Percentiles rank a stretch among this genome's conserved stretches.
Conservation (phyloP, 2,329 filamentous ascomycete species). For the Xylariaceae sp. region DNA sequence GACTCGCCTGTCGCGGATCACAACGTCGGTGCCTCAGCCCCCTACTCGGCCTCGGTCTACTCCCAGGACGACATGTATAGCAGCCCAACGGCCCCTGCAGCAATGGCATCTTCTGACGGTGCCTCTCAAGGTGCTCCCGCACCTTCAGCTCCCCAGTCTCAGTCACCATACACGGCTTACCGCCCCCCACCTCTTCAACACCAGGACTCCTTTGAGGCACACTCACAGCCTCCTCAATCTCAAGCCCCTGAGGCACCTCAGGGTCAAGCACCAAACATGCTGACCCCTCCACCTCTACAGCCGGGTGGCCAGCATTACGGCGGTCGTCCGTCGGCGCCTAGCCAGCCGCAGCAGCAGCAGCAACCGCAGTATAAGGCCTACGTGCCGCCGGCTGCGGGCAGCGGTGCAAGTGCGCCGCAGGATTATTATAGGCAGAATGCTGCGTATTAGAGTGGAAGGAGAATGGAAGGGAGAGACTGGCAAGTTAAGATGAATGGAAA, state of each 20-base stretch:
- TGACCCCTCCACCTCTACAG: constrained; percentile 42
- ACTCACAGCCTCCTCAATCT: constrained; percentile 31
- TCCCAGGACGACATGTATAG: constrained; percentile 43
- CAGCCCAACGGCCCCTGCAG: constrained; percentile 28
- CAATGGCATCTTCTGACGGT: constrained; percentile 29
- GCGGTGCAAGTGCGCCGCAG: constrained; percentile 45
- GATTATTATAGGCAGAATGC: constrained; percentile 52
- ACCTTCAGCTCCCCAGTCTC: constrained; percentile 32
- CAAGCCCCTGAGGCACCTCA: constrained; percentile 37
- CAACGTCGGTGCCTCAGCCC: constrained; percentile 34
- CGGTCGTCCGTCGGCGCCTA: constrained; percentile 46
- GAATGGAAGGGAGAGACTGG: not conserved
- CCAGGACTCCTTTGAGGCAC: constrained; percentile 30
- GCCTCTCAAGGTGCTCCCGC: constrained; percentile 25
- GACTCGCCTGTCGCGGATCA: constrained; percentile 63
- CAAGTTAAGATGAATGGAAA: not conserved
- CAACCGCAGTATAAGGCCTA: constrained; percentile 58
- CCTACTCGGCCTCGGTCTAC: constrained; percentile 45
- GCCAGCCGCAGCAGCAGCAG: constrained; percentile 33
- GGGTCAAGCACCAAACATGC: constrained; percentile 30
- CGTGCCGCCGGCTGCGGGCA: constrained; percentile 41
- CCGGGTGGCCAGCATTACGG: constrained; percentile 44
- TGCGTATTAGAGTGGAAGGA: constrained; percentile 20
- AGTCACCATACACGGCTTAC: constrained; percentile 37
- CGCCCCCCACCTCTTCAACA: constrained; percentile 25